These are phyloP conservation scores for Saraca asoca DNA, from an alignment of 331 rosid species.

Conservation along the genomic window DNA sequence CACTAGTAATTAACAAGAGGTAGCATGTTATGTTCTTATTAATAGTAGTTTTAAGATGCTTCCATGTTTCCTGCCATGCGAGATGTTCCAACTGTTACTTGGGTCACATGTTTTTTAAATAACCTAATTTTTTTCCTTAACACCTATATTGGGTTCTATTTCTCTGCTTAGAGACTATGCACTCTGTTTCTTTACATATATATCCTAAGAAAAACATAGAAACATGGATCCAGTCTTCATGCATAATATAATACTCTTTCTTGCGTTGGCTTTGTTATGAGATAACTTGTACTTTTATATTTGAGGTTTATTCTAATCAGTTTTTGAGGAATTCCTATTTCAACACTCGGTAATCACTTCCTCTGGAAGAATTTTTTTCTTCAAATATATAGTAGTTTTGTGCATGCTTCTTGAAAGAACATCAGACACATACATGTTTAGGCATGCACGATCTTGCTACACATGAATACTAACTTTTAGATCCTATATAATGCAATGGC, in stretches of 20 bases:
- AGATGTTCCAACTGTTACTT: too few relatives aligned
- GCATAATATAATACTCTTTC: background rate
- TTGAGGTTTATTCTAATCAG: background rate
- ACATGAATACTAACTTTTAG: background rate
- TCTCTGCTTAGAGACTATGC: too few relatives aligned
- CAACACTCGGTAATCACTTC: background rate
- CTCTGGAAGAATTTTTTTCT: background rate
- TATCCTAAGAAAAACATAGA: too few relatives aligned
- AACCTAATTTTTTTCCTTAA: background rate
- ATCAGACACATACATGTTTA: background rate
- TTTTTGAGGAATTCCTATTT: background rate
- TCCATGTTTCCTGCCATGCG: background rate
- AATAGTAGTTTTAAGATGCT: background rate
- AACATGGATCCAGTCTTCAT: too few relatives aligned
- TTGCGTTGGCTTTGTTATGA: background rate
- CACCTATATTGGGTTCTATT: slow-evolving; percentile 13
- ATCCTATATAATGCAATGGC: background rate
- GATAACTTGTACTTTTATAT: background rate
- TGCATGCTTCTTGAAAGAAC: background rate
- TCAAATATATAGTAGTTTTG: background rate
- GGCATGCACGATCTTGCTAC: background rate
- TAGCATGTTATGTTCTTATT: background rate
- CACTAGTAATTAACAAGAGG: too few relatives aligned
- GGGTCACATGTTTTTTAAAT: background rate
- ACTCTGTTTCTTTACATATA: too few relatives aligned